Percentiles rank a stretch among this genome's conserved stretches.
These are phyloP conservation scores for Boletus reticulatus DNA, from an alignment of 768 basidiomycete genomes.

Conservation along the genomic window DNA sequence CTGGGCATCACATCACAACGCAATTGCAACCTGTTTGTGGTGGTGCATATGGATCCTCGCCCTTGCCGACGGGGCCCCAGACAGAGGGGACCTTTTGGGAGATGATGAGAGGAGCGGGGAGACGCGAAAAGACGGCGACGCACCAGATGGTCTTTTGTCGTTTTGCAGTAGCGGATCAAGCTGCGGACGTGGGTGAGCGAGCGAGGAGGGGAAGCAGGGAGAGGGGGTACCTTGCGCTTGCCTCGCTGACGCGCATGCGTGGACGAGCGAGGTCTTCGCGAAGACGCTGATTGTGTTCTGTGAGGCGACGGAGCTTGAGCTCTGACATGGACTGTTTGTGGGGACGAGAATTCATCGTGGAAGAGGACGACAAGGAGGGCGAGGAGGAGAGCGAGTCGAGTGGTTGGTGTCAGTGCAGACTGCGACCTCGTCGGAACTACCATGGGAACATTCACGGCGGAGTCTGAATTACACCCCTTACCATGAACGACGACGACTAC, in stretches of 20 bases:
- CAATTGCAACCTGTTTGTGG: conserved; percentile 73
- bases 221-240: conserved; percentile 65
- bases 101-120: neutral
- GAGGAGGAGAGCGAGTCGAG: neutral
- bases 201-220: neutral
- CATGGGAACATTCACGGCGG: conserved; percentile 15
- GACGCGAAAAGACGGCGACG: conserved; percentile 29
- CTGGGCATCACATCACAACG: conserved; percentile 59
- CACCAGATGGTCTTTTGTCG: conserved; percentile 87
- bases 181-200: conserved; percentile 39
- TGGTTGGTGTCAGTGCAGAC: neutral
- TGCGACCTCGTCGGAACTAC: neutral
- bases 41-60: conserved; percentile 91
- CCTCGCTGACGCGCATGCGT: conserved; percentile 90
- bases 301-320: conserved; percentile 90
- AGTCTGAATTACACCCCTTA: conserved; percentile 17
- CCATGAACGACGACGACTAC: conserved; percentile 8
- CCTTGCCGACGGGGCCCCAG: conserved; percentile 89
- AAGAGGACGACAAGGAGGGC: neutral
- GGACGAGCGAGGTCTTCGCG: conserved; percentile 87
- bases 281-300: conserved; percentile 91
- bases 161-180: conserved; percentile 91
- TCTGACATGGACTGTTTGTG: conserved; percentile 97
- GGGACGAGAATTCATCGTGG: conserved; percentile 65
- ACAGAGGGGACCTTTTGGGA: conserved; percentile 76